A percentile compares a stretch with the other conserved stretches of the same genome.
These are phyloP conservation scores for Xerocomus nothofagi DNA, from an alignment of 1,284 basidiomycete genomes.

Conservation along the genomic window DNA sequence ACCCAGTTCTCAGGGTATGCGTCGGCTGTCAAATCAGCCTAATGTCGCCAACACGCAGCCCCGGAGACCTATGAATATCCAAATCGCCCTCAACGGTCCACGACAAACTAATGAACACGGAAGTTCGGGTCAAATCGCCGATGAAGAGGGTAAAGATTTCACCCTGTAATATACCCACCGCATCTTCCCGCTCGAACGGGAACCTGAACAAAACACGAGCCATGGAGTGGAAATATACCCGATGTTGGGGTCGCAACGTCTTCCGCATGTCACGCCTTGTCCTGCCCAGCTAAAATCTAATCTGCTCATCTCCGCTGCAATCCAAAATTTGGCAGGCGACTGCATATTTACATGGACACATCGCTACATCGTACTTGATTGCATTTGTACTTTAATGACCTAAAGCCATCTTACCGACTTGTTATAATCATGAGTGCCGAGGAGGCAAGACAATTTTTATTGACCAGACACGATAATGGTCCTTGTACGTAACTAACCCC, in stretches of 20 bases:
- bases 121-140: conserved; percentile 1
- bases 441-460: too few species aligned
- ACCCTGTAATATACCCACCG: conserved; percentile 5
- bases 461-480: too few species aligned
- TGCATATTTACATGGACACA: too few species aligned
- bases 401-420: too few species aligned
- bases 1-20: conserved; percentile 10
- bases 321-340: background rate
- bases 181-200: background rate
- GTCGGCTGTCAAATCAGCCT: conserved; percentile 6
- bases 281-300: background rate
- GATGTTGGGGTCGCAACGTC: background rate
- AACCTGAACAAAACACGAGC: background rate
- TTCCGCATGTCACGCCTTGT: background rate
- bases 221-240: background rate
- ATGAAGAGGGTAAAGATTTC: conserved; percentile 4
- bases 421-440: too few species aligned
- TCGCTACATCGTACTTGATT: too few species aligned
- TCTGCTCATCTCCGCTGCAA: background rate
- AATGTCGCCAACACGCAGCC: background rate
- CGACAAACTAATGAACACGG: conserved; percentile 2
- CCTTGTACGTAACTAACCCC: too few species aligned
- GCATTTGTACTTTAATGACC: too few species aligned
- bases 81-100: conserved; percentile 15
- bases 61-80: conserved; percentile 10